A percentile compares a stretch with the other conserved stretches of the same genome.
These are phyloP conservation scores for Pseudocercospora fuligena DNA, from an alignment of 2,329 filamentous ascomycete species.

Conservation along the genomic window DNA sequence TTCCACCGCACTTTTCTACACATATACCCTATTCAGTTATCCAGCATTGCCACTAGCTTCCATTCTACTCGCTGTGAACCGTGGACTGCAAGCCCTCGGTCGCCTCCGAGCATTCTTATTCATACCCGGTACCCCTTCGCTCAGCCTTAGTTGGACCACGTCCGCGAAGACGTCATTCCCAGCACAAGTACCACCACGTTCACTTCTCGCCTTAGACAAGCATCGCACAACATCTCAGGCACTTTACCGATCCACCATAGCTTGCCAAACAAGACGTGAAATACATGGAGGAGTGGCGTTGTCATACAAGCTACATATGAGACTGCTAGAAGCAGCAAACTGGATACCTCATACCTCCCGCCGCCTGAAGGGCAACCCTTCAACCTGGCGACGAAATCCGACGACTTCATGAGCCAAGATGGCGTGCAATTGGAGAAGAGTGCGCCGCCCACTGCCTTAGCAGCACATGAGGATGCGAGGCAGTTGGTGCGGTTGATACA, in stretches of 20 bases:
- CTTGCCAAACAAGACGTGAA: not conserved
- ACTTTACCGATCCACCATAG: not conserved
- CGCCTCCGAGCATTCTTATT: constrained; percentile 14
- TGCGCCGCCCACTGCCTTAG: constrained; percentile 46
- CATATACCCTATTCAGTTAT: constrained; percentile 1
- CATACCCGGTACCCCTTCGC: constrained; percentile 12
- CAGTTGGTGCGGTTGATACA: constrained; percentile 75
- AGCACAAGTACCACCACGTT: constrained; percentile 9
- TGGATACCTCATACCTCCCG: constrained; percentile 22
- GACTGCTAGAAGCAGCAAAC: constrained; percentile 17
- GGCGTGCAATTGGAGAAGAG: constrained; percentile 67
- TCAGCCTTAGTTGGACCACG: constrained; percentile 1
- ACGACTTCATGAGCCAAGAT: constrained; percentile 79
- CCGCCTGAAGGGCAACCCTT: constrained; percentile 23
- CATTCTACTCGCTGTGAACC: not conserved
- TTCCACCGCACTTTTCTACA: constrained; percentile 5
- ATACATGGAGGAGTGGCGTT: constrained; percentile 27
- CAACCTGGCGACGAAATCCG: constrained; percentile 63
- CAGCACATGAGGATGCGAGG: constrained; percentile 60
- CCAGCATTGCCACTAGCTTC: constrained; percentile 15
- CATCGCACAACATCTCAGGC: constrained; percentile 4
- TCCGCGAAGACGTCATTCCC: constrained; percentile 21
- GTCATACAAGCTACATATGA: constrained; percentile 20
- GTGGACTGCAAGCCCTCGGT: constrained; percentile 5
- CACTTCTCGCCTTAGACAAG: not conserved